Base-by-base conservation (phyloP, 768 basidiomycete species). In the Glaciozyma martinii region DNA sequence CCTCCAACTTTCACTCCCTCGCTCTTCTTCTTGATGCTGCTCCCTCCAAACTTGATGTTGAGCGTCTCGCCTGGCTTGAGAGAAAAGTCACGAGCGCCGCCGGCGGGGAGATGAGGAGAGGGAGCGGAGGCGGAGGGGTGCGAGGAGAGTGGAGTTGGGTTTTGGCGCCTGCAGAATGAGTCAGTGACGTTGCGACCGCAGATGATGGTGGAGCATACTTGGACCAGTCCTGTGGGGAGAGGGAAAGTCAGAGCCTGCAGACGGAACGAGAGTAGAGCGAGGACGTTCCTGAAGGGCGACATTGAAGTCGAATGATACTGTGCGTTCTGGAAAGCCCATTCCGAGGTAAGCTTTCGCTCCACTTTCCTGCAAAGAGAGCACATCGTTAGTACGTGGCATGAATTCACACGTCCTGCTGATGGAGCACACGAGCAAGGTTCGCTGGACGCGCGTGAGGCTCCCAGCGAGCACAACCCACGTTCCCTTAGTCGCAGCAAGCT, bases 61-160 rank as follows among this genome's bases (percentile, higher is more conserved):
- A 74, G 68, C 42, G 71, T 73, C 65, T 74, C 65, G 21, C 74
- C 74, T 8, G 40, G 65, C 30, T 74, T 74, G 63, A 74, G 72
- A 5, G 63, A 66, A 33, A 74, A 74, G 62, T 74, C 74, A 47
- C 63, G 61, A 10, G 66, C 49, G 21, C 60, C 63, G 29, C 52
- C 56, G 5, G 65, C 8, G 13, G 62, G 60, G 30, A 58, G 29
- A 32, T 56, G 61, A 2, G 65, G 59, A 1, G 71, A 65, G 10
- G 73, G 56, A 6, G 47, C 46, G 30, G 61, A 13, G n/a, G 53
- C 21, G 3, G 42, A 44, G 32, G 43, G 52, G 7, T 59, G 40
- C 13, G 44, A 21, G 30, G 29, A 65, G 67, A 7, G 67, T 60
- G 49, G 29, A 63, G n/a, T 54, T 67, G 68, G 9, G 64, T 58